Evolutionary conservation across 2,329 filamentous ascomycete species (phyloP).

Genomic region (Calonectria pseudoreteaudii): DNA sequence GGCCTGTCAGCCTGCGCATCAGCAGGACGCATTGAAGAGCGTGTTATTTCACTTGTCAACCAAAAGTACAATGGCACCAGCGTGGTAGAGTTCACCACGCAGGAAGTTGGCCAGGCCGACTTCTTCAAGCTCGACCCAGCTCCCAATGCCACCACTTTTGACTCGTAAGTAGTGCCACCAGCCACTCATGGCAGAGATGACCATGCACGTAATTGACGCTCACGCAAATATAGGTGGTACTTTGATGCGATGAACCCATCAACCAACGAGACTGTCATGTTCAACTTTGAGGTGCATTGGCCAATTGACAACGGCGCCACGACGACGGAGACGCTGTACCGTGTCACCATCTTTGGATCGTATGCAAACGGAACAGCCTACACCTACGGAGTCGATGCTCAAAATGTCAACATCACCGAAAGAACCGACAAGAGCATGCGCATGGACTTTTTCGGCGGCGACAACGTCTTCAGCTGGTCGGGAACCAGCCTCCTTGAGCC

Average conservation of each 20-base stretch:
- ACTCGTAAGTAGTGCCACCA: not conserved
- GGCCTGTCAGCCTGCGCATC: not conserved
- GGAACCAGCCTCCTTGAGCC: not conserved
- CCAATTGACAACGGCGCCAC: not conserved
- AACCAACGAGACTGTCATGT: not conserved
- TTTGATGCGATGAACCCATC: not conserved
- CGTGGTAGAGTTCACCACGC: not conserved
- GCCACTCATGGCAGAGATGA: not conserved
- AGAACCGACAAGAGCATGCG: not conserved
- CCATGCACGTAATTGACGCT: not conserved
- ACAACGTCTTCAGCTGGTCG: not conserved
- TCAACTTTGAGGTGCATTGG: not conserved
- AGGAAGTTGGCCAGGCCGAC: not conserved
- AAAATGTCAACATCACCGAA: not conserved
- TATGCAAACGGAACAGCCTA: not conserved
- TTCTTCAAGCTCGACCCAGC: not conserved
- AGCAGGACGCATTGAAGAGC: not conserved
- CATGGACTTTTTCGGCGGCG: not conserved
- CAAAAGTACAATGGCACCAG: not conserved
- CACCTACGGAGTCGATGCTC: not conserved
- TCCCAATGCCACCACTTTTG: not conserved
- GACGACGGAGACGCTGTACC: not conserved
- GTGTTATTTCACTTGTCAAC: not conserved
- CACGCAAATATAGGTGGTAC: not conserved
- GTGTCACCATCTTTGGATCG: not conserved